Evolutionary conservation across 225 moss, liverwort and hornwort species (phyloP), one percentile per base, ranked within the genome.

Genomic region (Marchantia polymorpha): DNA sequence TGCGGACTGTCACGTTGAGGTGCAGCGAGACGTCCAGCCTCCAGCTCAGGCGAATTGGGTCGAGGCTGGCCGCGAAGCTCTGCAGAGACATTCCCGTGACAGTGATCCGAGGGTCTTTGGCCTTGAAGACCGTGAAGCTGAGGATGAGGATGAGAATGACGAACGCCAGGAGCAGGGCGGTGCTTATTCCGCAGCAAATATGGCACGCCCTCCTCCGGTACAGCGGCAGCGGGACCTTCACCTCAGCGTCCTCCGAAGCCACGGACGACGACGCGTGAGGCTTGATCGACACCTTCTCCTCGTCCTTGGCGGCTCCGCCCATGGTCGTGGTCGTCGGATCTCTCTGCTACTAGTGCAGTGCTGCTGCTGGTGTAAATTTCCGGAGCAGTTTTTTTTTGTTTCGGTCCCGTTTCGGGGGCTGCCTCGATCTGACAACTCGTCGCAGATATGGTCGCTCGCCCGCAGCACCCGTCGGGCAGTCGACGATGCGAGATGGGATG

Each of bases 81-180:
- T 89, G 51, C 12, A 91, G 70, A 10, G 81, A 70, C 80, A 87
- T 82, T 26, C 85, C 85, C 4, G 82, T 87, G 29, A 89, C 86
- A 9, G 7, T 87, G 70, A 91, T 86, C 7, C 74, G 82, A 7
- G 91, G 91, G 26, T 91, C 82, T 65, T 79, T 89, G 25, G 85
- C 78, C 69, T 91, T 91, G 84, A 91, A 89, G n/a, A 69, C 81
- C 1, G 89, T 89, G 81, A 91, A 84, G 26, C 76, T 81, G 48
- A 91, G 78, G 47, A 89, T 81, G 22, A 91, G 56, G 67, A 87
- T 68, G 27, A 87, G 52, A 11, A 89, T 77, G 55, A 84, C 49
- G 10, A 87, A 7, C 3, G 39, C 70, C 23, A 87, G 17, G 22
- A 85, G 65, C 7, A 83, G 8, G 11, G 61, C 78, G 13, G 78